Conservation (phyloP, 139 green algal genomes). For the Coccomyxa sp. region DNA sequence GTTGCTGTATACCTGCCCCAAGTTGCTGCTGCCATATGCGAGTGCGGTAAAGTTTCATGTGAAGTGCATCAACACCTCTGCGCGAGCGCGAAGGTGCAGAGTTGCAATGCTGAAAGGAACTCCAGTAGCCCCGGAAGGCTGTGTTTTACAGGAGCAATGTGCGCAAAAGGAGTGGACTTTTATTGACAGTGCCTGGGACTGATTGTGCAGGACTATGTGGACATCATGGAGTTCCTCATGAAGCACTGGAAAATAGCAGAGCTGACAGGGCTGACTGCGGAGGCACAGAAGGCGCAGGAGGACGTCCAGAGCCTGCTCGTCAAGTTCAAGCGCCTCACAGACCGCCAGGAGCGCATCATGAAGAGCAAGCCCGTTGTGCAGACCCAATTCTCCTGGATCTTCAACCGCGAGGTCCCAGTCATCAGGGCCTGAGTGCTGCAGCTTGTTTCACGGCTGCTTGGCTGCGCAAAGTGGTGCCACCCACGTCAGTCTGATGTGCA, state of each 20-base stretch:
- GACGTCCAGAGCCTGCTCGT: constrained; percentile 73
- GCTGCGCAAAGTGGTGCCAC: no score
- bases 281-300: constrained; percentile 72
- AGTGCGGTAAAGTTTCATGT: no score
- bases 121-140: no score
- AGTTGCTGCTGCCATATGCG: no score
- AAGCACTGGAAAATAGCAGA: constrained; percentile 72
- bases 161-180: no score
- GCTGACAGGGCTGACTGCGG: constrained; percentile 44
- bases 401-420: constrained; percentile 71
- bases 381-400: constrained; percentile 87
- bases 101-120: no score
- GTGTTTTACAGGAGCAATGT: no score
- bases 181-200: no score
- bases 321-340: constrained; percentile 45
- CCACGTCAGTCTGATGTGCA: no score
- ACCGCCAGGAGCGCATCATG: constrained; percentile 61
- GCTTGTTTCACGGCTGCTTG: background rate
- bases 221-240: constrained; percentile 95
- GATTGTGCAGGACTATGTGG: constrained; percentile 76
- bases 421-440: constrained; percentile 7
- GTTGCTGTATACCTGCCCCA: no score
- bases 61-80: no score
- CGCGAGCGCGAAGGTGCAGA: no score
- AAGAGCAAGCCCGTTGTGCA: constrained; percentile 62